These are phyloP conservation scores for Solanum piurae DNA, from an alignment of 257 asterid species.

Conservation along the genomic window DNA sequence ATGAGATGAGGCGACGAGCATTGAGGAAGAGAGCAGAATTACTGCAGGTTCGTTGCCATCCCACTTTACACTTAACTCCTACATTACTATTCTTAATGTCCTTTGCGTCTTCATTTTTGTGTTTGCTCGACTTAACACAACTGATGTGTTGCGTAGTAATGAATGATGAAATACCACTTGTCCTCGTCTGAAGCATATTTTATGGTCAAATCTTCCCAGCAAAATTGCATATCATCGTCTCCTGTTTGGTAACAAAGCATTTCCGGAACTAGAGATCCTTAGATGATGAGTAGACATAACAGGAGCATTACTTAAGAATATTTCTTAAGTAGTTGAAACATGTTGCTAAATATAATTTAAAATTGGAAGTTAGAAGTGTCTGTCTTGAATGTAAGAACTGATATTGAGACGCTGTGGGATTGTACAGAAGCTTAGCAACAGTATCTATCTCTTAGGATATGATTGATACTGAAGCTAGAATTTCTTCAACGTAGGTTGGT, in stretches of 20 bases:
- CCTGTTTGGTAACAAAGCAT: background rate
- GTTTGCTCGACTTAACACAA: background rate
- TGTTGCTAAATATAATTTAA: background rate
- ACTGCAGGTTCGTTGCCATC: slow-evolving; percentile 51
- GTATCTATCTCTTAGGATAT: background rate
- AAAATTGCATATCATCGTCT: background rate
- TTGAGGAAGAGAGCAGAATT: slow-evolving; percentile 73
- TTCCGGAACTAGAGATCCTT: background rate
- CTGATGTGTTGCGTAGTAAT: background rate
- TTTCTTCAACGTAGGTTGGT: background rate
- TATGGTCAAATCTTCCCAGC: background rate
- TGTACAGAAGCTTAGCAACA: background rate
- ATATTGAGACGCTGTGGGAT: background rate
- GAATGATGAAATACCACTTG: background rate
- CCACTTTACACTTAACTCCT: background rate
- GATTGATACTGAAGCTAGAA: background rate
- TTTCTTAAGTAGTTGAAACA: background rate
- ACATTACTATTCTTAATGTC: background rate
- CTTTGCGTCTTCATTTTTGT: background rate
- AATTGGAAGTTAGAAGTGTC: background rate
- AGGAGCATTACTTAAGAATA: background rate
- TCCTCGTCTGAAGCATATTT: background rate
- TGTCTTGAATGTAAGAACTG: background rate
- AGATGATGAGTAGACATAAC: background rate
- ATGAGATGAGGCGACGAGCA: slow-evolving; percentile 95